Evolutionary conservation across 2,329 filamentous ascomycete genomes (phyloP).

Genomic region (Monilinia aucupariae): DNA sequence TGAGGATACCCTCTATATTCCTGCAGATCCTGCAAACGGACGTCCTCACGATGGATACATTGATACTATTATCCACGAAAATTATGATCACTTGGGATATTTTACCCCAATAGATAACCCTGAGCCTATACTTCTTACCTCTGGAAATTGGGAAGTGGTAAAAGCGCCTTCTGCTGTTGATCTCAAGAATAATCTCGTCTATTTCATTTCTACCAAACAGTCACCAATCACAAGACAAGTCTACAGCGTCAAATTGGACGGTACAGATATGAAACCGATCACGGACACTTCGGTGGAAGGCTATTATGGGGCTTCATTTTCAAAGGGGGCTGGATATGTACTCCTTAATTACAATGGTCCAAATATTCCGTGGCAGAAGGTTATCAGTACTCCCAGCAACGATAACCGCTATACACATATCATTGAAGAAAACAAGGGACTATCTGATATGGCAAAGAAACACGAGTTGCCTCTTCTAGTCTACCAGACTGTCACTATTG

Average conservation of each 20-base stretch:
- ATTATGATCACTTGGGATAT: slow-evolving; percentile 88
- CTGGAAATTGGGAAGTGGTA: slow-evolving; percentile 88
- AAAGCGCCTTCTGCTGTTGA: slow-evolving; percentile 80
- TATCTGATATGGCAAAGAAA: slow-evolving; percentile 64
- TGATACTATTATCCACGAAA: slow-evolving; percentile 79
- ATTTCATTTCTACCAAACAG: slow-evolving; percentile 83
- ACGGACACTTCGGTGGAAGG: slow-evolving; percentile 69
- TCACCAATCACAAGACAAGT: slow-evolving; percentile 85
- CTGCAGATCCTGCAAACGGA: slow-evolving; percentile 71
- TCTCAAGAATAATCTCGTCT: slow-evolving; percentile 77
- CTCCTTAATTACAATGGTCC: slow-evolving; percentile 83
- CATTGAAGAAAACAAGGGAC: slow-evolving; percentile 70
- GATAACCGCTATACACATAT: slow-evolving; percentile 57
- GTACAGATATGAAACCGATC: slow-evolving; percentile 64
- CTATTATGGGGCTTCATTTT: slow-evolving; percentile 82
- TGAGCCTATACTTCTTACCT: slow-evolving; percentile 78
- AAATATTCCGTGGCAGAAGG: slow-evolving; percentile 81
- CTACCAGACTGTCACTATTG: slow-evolving; percentile 80
- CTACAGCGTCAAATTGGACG: slow-evolving; percentile 83
- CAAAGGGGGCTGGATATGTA: slow-evolving; percentile 71
- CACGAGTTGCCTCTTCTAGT: slow-evolving; percentile 78
- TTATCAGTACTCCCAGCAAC: slow-evolving; percentile 75
- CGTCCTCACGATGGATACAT: slow-evolving; percentile 84
- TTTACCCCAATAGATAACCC: slow-evolving; percentile 82
- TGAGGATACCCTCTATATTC: slow-evolving; percentile 78